These are phyloP conservation scores for Moringa oleifera DNA, from an alignment of 345 rosid genomes.

Conservation along the genomic window DNA sequence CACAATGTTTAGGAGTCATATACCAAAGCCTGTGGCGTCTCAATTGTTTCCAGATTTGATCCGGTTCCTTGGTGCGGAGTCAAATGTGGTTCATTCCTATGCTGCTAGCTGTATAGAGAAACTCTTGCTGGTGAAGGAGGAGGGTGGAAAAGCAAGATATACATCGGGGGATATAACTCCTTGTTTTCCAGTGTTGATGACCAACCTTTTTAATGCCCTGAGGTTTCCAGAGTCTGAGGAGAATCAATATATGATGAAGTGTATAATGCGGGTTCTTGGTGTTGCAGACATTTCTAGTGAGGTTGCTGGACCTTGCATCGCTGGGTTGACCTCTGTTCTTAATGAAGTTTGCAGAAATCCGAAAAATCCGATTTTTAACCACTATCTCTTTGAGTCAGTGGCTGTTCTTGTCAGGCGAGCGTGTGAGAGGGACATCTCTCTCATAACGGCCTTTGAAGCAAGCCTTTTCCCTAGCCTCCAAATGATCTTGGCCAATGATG, in stretches of 20 bases:
- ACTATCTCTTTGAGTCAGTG: slow-evolving; percentile 92
- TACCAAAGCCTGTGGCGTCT: slow-evolving; percentile 62
- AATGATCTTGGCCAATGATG: slow-evolving; percentile 69
- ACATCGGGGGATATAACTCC: slow-evolving; percentile 61
- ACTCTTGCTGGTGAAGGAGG: slow-evolving; percentile 90
- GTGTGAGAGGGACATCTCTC: slow-evolving; percentile 72
- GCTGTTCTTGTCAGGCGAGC: slow-evolving; percentile 92
- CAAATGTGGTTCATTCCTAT: slow-evolving; percentile 94
- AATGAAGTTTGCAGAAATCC: slow-evolving; percentile 89
- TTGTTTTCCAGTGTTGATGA: slow-evolving; percentile 48
- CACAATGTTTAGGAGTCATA: slow-evolving; percentile 68
- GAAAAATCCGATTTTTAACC: slow-evolving; percentile 87
- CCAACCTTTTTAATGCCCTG: slow-evolving; percentile 70
- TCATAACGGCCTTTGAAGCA: slow-evolving; percentile 63
- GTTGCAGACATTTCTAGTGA: slow-evolving; percentile 70
- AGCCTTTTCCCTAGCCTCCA: slow-evolving; percentile 83
- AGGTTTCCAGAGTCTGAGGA: slow-evolving; percentile 88
- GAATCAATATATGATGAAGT: slow-evolving; percentile 94
- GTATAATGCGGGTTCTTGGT: slow-evolving; percentile 92
- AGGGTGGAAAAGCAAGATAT: slow-evolving; percentile 67
- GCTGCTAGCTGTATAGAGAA: slow-evolving; percentile 96
- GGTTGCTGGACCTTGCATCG: slow-evolving; percentile 79
- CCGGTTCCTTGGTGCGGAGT: slow-evolving; percentile 71
- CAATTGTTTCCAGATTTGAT: slow-evolving; percentile 68
- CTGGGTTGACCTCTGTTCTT: slow-evolving; percentile 66